Percentiles rank a stretch among this genome's conserved stretches.
Conservation (phyloP, 2,329 filamentous ascomycete genomes). For the Fonsecaea multimorphosa region DNA sequence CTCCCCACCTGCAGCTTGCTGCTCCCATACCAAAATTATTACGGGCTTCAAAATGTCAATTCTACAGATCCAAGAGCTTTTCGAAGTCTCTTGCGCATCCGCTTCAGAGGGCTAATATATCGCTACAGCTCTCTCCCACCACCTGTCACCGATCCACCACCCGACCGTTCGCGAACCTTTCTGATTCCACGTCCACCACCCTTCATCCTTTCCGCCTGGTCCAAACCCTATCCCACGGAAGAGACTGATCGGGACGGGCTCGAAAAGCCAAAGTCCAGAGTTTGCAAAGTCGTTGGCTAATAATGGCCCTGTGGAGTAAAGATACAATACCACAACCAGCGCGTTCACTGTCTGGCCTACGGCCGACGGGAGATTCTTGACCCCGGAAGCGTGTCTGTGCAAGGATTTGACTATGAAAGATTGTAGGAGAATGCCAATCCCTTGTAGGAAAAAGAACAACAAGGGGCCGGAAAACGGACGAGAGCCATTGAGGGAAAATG, state of each 20-base stretch:
- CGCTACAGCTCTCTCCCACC: conserved; percentile 41
- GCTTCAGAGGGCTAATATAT: conserved; percentile 31
- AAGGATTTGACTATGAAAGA: conserved; percentile 45
- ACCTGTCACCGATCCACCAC: conserved; percentile 37
- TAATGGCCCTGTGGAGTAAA: conserved; percentile 67
- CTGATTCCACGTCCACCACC: conserved; percentile 69
- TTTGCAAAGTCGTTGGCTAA: conserved; percentile 78
- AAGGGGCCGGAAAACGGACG: conserved; percentile 60
- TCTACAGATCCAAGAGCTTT: background rate
- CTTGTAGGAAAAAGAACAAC: conserved; percentile 75
- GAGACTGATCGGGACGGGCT: conserved; percentile 78
- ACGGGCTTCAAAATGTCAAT: background rate
- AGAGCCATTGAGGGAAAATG: conserved; percentile 62
- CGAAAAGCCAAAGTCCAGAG: conserved; percentile 77
- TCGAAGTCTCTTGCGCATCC: background rate
- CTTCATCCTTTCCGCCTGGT: conserved; percentile 57
- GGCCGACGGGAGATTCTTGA: conserved; percentile 51
- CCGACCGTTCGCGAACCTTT: conserved; percentile 33
- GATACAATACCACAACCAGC: conserved; percentile 68
- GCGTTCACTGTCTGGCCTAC: conserved; percentile 65
- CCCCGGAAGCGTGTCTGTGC: conserved; percentile 44
- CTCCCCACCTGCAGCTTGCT: background rate
- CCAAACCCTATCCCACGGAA: conserved; percentile 72
- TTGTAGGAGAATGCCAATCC: conserved; percentile 69
- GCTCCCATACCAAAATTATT: background rate